These are phyloP conservation scores for Globisporangium spiculum DNA, from an alignment of 352 stramenopile species.

Conservation along the genomic window DNA sequence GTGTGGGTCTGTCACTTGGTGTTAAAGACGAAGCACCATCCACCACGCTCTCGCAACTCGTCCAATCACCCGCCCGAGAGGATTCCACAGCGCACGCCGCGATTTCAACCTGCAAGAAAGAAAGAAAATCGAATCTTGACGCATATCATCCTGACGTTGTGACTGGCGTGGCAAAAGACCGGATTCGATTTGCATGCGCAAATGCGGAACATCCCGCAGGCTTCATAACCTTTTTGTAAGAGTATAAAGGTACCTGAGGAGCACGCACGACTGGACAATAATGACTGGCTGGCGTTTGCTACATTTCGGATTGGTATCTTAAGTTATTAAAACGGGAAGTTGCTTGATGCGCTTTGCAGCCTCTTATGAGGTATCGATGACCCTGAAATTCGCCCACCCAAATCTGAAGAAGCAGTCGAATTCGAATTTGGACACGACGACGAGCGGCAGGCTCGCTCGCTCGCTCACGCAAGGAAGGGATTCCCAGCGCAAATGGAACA, in stretches of 20 bases:
- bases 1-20: background rate
- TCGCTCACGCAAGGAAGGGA: background rate
- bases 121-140: background rate
- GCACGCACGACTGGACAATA: background rate
- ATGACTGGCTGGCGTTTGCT: background rate
- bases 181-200: background rate
- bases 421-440: background rate
- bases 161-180: background rate
- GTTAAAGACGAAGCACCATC: background rate
- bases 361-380: background rate
- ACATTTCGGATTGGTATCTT: background rate
- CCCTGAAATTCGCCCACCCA: background rate
- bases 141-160: background rate
- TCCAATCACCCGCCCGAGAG: background rate
- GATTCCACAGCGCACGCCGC: background rate
- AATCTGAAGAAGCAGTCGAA: background rate
- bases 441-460: background rate
- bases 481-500: background rate
- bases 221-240: background rate
- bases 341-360: background rate
- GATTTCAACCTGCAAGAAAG: background rate
- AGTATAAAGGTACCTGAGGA: background rate
- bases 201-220: background rate
- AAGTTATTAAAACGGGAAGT: background rate
- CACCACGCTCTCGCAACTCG: background rate